Percentiles rank a stretch among this genome's conserved stretches.
phyloP scores from a whole-genome alignment of 768 basidiomycete species.

The Flagelloscypha sp. region DNA sequence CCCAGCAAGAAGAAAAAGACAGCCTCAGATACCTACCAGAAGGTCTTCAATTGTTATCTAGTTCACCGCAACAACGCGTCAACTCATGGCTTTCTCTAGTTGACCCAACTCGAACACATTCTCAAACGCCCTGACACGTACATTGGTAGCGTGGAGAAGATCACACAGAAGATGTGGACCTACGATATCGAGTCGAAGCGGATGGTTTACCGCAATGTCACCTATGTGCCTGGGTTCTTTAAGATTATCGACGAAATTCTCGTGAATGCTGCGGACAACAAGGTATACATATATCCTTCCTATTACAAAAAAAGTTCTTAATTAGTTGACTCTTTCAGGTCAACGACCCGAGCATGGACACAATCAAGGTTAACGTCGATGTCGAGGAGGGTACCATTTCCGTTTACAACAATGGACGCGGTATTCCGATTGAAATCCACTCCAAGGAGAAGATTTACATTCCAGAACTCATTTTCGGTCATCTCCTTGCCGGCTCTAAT shows the following conservation, averaged over 20 bases:
- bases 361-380: constrained; percentile 82
- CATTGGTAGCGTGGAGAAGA: constrained; percentile 90
- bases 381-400: constrained; percentile 79
- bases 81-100: constrained; percentile 35
- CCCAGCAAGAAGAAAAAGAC: constrained; percentile 66
- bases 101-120: constrained; percentile 92
- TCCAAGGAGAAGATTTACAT: constrained; percentile 89
- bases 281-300: constrained; percentile 46
- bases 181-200: constrained; percentile 78
- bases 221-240: constrained; percentile 95
- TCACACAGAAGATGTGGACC: constrained; percentile 89
- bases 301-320: not conserved
- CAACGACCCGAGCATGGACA: constrained; percentile 87
- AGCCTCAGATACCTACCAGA: constrained; percentile 85
- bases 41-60: constrained; percentile 40
- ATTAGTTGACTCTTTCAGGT: constrained; percentile 43
- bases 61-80: not conserved
- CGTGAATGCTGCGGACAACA: constrained; percentile 98
- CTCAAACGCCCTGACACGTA: constrained; percentile 90
- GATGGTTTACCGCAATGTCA: constrained; percentile 76
- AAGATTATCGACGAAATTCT: constrained; percentile 99
- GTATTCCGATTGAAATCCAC: constrained; percentile 97
- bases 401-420: constrained; percentile 90
- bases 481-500: constrained; percentile 89
- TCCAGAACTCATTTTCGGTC: constrained; percentile 95